Conservation (phyloP, 805 yeast species). For the Sungouiella thailandica region DNA sequence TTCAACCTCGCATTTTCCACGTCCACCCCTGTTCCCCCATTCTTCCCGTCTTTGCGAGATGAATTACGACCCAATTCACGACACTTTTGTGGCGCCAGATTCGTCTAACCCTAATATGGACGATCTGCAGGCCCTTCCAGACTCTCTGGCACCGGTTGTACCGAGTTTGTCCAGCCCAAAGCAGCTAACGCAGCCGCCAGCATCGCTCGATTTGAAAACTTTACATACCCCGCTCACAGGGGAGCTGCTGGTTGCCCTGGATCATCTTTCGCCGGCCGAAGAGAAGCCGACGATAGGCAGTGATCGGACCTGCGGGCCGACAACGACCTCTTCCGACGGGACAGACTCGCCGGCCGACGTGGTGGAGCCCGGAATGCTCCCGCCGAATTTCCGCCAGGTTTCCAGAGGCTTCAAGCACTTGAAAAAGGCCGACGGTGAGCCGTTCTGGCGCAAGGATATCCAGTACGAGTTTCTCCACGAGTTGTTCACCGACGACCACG, state of each 20-base stretch:
- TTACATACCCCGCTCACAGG: neutral
- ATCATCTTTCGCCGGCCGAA: neutral
- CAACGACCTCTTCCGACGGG: conserved; percentile 2
- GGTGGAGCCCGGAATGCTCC: conserved; percentile 9
- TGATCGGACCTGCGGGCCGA: neutral
- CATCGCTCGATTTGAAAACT: neutral
- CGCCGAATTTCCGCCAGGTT: conserved; percentile 9
- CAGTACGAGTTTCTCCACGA: conserved; percentile 72
- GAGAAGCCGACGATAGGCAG: neutral
- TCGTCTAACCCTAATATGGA: neutral
- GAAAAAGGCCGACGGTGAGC: conserved; percentile 89
- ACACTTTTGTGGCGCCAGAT: conserved; percentile 21
- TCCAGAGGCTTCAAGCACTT: conserved; percentile 49
- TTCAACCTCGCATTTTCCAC: neutral
- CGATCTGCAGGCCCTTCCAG: neutral
- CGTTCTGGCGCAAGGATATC: conserved; percentile 82
- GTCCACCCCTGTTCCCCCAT: neutral
- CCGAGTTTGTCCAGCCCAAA: no score
- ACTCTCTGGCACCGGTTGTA: neutral
- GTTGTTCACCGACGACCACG: conserved; percentile 57
- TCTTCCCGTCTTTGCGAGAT: conserved; percentile 10
- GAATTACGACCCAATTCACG: conserved; percentile 44
- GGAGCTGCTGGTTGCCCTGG: neutral
- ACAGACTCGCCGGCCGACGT: conserved; percentile 4
- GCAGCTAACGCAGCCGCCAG: neutral